Percentiles rank a stretch among this genome's conserved stretches.
phyloP scores from a whole-genome alignment of 1,284 basidiomycete genomes.

The Austroboletus niveus region DNA sequence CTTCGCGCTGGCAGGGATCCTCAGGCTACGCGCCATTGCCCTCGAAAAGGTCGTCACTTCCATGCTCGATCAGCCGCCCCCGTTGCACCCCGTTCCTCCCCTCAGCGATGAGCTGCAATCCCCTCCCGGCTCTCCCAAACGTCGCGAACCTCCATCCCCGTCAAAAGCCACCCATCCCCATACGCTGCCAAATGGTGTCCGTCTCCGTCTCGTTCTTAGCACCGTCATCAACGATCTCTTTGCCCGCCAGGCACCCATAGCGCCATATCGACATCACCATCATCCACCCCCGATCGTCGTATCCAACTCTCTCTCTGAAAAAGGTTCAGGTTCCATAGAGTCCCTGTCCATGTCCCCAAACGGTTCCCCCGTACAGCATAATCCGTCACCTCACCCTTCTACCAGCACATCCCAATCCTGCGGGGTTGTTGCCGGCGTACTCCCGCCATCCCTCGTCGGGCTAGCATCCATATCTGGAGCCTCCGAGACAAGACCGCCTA shows the following conservation, averaged over 20 bases:
- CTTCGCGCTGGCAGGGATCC: constrained; percentile 54
- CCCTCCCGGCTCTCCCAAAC: constrained; percentile 51
- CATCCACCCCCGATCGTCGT: constrained; percentile 34
- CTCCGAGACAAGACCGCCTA: constrained; percentile 5
- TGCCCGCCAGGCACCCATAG: constrained; percentile 60
- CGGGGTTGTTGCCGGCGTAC: constrained; percentile 2
- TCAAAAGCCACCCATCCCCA: constrained; percentile 46
- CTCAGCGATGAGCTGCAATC: constrained; percentile 48
- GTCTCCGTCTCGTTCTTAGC: constrained; percentile 66
- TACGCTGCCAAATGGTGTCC: constrained; percentile 75
- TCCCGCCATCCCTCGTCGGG: constrained; percentile 39
- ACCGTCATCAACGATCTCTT: constrained; percentile 79
- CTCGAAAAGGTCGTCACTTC: constrained; percentile 75
- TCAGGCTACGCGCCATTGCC: constrained; percentile 70
- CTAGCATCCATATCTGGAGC: constrained; percentile 39
- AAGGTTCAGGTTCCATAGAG: constrained; percentile 13
- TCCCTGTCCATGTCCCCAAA: constrained; percentile 15
- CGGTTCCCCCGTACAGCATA: constrained; percentile 23
- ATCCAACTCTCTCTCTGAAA: constrained; percentile 25
- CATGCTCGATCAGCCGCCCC: constrained; percentile 76
- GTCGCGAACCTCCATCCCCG: constrained; percentile 20
- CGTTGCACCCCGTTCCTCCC: constrained; percentile 42
- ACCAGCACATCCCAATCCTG: constrained; percentile 26
- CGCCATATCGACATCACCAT: constrained; percentile 47
- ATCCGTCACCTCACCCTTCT: constrained; percentile 29